Evolutionary conservation across 768 basidiomycete species (phyloP).

Genomic region (Rhodosporidiobolus odoratus): DNA sequence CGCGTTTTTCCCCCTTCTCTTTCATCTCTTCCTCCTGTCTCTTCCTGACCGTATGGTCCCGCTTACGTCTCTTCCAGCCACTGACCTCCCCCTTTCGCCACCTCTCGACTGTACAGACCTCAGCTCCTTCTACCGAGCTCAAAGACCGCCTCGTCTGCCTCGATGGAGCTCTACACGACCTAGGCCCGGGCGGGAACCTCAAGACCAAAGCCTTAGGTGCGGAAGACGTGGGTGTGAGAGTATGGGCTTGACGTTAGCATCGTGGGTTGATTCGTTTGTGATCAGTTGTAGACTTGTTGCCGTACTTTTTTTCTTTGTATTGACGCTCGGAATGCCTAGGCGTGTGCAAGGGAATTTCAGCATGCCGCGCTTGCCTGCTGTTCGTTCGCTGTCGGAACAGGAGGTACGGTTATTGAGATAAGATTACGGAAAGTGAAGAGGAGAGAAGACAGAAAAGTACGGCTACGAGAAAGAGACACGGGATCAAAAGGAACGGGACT

Average conservation of each 20-base stretch:
- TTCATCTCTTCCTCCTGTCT: not conserved
- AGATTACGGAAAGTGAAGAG: not conserved
- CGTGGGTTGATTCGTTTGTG: too few species aligned
- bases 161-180: conserved; percentile 67
- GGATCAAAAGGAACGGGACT: too few species aligned
- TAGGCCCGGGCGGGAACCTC: conserved; percentile 57
- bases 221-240: not conserved
- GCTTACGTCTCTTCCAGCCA: not conserved
- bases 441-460: not conserved
- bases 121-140: conserved; percentile 1
- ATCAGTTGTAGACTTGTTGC: too few species aligned
- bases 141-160: conserved; percentile 68
- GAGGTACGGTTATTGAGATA: not conserved
- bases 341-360: too few species aligned
- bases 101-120: not conserved
- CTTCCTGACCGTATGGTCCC: not conserved
- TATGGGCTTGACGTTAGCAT: conserved; percentile 16
- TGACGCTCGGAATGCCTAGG: too few species aligned
- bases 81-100: too few species aligned
- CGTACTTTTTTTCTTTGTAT: too few species aligned
- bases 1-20: not conserved
- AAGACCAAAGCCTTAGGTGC: not conserved
- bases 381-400: not conserved
- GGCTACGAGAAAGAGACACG: too few species aligned
- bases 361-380: too few species aligned